Base-by-base conservation (phyloP, 1,284 basidiomycete species). In the Moesziomyces parantarcticus region DNA sequence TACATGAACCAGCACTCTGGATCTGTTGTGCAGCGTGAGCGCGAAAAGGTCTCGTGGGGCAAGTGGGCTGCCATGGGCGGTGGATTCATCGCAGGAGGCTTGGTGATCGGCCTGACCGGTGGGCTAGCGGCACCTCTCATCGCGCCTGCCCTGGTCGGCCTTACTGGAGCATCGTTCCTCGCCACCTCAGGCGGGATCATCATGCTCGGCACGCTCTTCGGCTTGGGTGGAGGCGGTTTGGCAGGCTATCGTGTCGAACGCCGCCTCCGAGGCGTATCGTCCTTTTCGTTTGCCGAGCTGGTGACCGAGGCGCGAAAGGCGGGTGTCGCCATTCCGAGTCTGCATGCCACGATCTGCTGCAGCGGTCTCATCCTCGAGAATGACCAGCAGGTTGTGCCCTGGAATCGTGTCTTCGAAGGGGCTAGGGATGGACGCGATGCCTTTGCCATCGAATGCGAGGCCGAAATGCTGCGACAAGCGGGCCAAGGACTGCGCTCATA, bases 201-300 rank as follows among this genome's bases (percentile, higher is more conserved):
- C 41, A 67, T 80, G 71, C 65, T 80, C 20, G 79, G 76, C n/a
- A 75, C 78, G 10, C 66, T 81, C 34, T 75, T 81, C 20, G 79
- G 78, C 21, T 60, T 80, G 14, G 73, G 75, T 6, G 79, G 79
- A 5, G 79, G 78, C 18, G 79, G 79, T 5, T 63, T 81, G n/a
- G 79, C 79, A 1, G 78, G 78, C 16, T 81, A 80, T 34, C 60
- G 71, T 21, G 76, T 80, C 18, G 58, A 70, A 22, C 71, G 74
- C 16, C 68, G 79, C n/a, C 44, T 81, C 13, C 50, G 68, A 4
- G 79, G 79, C 21, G 60, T 78, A 0, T 64, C 74, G 7, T 67
- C 62, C 5, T 71, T 81, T 32, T 56, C 59, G 2, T 80, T 80
- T 49, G 60, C 56, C 26, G 75, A 78, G 48, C 42, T 81, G 9